phyloP scores from a whole-genome alignment of 768 basidiomycete genomes.

The Cubamyces sp. region DNA sequence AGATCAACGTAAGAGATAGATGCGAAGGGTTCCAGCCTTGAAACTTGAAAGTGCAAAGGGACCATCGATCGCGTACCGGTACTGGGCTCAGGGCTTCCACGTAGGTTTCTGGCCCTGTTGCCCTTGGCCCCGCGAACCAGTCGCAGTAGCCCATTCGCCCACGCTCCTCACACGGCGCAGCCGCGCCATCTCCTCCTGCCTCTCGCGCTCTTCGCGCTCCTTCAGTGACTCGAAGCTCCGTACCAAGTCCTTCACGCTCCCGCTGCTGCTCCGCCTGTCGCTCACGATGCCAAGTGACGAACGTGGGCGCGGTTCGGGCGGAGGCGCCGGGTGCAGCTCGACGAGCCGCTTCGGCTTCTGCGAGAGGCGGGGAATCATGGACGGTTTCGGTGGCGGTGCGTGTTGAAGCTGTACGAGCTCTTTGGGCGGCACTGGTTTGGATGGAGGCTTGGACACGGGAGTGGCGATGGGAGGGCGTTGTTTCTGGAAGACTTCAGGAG shows the following conservation, averaged over 20 bases:
- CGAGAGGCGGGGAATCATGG: slow-evolving; percentile 47
- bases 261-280: slow-evolving; percentile 63
- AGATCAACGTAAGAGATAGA: slow-evolving; percentile 6
- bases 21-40: background rate
- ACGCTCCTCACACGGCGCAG: slow-evolving; percentile 41
- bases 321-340: slow-evolving; percentile 53
- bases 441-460: slow-evolving; percentile 54
- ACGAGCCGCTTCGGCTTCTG: slow-evolving; percentile 51
- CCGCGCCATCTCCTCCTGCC: slow-evolving; percentile 29
- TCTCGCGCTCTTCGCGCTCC: slow-evolving; percentile 36
- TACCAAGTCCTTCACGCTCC: slow-evolving; percentile 76
- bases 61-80: no score
- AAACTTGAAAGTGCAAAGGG: background rate
- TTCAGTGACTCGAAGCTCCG: slow-evolving; percentile 58
- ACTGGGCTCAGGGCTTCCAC: slow-evolving; percentile 29
- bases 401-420: slow-evolving; percentile 67
- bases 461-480: slow-evolving; percentile 61
- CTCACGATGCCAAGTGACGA: slow-evolving; percentile 28
- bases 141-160: slow-evolving; percentile 36
- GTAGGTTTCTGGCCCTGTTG: slow-evolving; percentile 22
- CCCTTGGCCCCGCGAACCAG: slow-evolving; percentile 6
- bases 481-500: slow-evolving; percentile 53
- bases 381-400: slow-evolving; percentile 44
- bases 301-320: slow-evolving; percentile 36
- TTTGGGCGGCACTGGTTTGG: slow-evolving; percentile 56